A percentile compares a stretch with the other conserved stretches of the same genome.
phyloP scores from a whole-genome alignment of 768 basidiomycete genomes.

The Boletus bicolor region DNA sequence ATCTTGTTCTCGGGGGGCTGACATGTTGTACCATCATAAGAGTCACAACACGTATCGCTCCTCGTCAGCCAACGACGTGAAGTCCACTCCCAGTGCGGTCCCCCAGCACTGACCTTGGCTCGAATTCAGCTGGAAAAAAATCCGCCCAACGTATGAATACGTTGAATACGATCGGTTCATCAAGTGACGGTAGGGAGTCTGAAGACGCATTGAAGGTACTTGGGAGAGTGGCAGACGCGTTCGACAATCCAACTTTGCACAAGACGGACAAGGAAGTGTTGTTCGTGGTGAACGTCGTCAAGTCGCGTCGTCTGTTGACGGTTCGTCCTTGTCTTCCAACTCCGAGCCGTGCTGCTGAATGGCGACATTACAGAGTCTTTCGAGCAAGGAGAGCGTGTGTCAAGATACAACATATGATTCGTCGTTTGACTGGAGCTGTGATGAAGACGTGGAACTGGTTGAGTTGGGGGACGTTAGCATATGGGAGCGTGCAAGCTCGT shows the following conservation, averaged over 20 bases:
- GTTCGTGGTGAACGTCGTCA: constrained; percentile 24
- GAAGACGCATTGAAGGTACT: constrained; percentile 25
- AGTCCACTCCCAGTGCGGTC: too few species aligned
- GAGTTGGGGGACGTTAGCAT: constrained; percentile 9
- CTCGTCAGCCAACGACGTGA: constrained; percentile 6
- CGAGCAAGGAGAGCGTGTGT: constrained; percentile 16
- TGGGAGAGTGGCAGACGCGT: constrained; percentile 29
- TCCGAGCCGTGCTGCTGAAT: background rate
- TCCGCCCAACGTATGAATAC: constrained; percentile 6
- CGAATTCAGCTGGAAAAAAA: too few species aligned
- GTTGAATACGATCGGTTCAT: background rate
- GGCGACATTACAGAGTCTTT: constrained; percentile 5
- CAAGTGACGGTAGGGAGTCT: background rate
- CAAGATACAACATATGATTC: constrained; percentile 7
- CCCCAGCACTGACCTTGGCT: background rate
- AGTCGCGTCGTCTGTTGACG: constrained; percentile 17
- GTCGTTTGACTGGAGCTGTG: constrained; percentile 14
- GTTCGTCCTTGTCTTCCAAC: constrained; percentile 11
- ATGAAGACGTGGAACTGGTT: constrained; percentile 19
- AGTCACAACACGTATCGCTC: background rate
- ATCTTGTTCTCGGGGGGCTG: constrained; percentile 10
- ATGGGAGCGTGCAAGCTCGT: constrained; percentile 18
- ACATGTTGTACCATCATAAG: constrained; percentile 8
- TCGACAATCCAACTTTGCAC: constrained; percentile 23
- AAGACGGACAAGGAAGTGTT: constrained; percentile 19